phyloP scores from a whole-genome alignment of 352 stramenopile genomes.

The Pythium dissimile region DNA sequence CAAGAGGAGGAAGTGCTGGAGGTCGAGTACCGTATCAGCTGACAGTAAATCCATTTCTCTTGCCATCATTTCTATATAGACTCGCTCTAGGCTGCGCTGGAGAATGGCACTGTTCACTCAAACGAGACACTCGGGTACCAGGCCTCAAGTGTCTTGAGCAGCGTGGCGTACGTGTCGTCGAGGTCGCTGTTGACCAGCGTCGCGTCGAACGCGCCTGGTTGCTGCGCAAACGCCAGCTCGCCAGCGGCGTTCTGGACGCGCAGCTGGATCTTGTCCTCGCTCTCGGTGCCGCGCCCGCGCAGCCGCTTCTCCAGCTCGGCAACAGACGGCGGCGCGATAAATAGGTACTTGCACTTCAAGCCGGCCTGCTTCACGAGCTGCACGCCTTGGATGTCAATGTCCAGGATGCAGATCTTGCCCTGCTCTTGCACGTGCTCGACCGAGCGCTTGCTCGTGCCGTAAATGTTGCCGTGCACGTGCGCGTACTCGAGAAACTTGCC shows the following conservation, averaged over 20 bases:
- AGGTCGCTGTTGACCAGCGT: constrained; percentile 89
- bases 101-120: constrained; percentile 5
- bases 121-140: constrained; percentile 77
- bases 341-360: constrained; percentile 94
- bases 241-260: constrained; percentile 91
- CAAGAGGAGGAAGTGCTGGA: constrained; percentile 28
- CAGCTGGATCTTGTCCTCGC: constrained; percentile 93
- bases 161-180: constrained; percentile 72
- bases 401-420: constrained; percentile 97
- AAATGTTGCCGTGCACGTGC: constrained; percentile 97
- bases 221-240: constrained; percentile 91
- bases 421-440: constrained; percentile 91
- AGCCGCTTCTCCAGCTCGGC: constrained; percentile 93
- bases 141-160: constrained; percentile 62
- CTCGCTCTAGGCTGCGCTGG: background rate
- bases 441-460: constrained; percentile 93
- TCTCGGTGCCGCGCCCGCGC: constrained; percentile 94
- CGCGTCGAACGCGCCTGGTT: constrained; percentile 84
- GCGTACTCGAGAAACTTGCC: constrained; percentile 97
- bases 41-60: background rate
- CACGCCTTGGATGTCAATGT: constrained; percentile 98
- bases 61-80: background rate
- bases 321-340: constrained; percentile 95
- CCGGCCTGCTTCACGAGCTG: constrained; percentile 89
- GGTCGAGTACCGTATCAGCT: constrained; percentile 49